Evolutionary conservation across 2,329 filamentous ascomycete species (phyloP).

Genomic region (Coleophoma crateriformis): DNA sequence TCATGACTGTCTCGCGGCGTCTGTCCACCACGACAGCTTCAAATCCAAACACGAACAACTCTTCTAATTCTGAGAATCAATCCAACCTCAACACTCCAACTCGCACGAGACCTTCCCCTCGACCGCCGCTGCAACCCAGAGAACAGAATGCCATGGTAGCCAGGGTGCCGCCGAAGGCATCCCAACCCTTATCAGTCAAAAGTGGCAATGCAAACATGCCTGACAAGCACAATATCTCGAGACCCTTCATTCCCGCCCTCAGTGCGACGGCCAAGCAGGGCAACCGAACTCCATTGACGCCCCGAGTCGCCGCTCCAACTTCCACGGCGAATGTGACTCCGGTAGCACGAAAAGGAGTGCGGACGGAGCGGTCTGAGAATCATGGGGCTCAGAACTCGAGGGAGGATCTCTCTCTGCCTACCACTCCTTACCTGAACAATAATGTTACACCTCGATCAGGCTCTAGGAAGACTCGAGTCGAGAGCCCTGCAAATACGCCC

Average conservation of each 20-base stretch:
- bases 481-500: constrained; percentile 64
- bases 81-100: constrained; percentile 7
- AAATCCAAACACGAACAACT: not conserved
- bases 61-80: not conserved
- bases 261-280: constrained; percentile 51
- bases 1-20: not conserved
- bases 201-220: constrained; percentile 32
- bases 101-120: constrained; percentile 14
- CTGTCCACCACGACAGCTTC: not conserved
- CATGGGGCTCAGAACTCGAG: constrained; percentile 14
- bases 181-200: constrained; percentile 15
- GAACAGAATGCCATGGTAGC: constrained; percentile 37
- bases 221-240: constrained; percentile 43
- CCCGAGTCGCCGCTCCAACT: constrained; percentile 42
- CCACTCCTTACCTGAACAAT: constrained; percentile 50
- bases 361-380: constrained; percentile 12
- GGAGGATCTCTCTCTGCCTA: constrained; percentile 49
- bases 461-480: constrained; percentile 63
- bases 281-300: constrained; percentile 50
- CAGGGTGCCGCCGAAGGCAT: constrained; percentile 30
- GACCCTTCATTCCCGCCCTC: constrained; percentile 63
- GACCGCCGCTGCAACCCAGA: constrained; percentile 17
- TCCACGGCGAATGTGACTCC: constrained; percentile 20
- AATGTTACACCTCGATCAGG: constrained; percentile 79
- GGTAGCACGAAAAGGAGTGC: constrained; percentile 46